Percentiles rank a stretch among this genome's conserved stretches.
phyloP scores from a whole-genome alignment of 768 basidiomycete species.

The Boletales sp. region DNA sequence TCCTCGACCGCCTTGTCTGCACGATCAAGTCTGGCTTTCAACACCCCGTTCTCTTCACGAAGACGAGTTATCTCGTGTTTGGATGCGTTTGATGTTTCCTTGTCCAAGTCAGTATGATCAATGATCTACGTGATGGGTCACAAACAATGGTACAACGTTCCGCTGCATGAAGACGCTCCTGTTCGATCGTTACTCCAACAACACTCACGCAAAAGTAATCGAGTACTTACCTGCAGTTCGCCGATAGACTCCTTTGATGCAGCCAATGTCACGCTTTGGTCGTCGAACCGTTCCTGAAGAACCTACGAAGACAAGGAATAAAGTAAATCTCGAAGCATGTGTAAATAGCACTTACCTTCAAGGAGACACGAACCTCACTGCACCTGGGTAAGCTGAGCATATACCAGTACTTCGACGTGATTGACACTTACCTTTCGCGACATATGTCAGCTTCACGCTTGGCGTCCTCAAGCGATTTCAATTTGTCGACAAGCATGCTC shows the following conservation, averaged over 20 bases:
- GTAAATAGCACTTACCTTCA: constrained; percentile 18
- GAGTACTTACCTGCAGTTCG: constrained; percentile 43
- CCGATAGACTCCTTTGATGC: constrained; percentile 53
- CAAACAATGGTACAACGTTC: constrained; percentile 18
- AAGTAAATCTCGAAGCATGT: background rate
- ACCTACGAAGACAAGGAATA: constrained; percentile 27
- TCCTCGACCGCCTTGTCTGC: constrained; percentile 6
- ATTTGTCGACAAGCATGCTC: constrained; percentile 18
- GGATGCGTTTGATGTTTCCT: constrained; percentile 17
- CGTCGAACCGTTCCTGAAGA: constrained; percentile 59
- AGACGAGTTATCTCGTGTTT: constrained; percentile 15
- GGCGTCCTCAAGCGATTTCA: constrained; percentile 13
- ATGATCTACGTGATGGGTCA: background rate
- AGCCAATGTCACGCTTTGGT: constrained; percentile 49
- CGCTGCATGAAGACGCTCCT: constrained; percentile 23
- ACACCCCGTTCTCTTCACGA: constrained; percentile 19
- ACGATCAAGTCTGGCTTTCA: constrained; percentile 14
- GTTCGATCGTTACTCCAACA: background rate
- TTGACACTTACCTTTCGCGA: constrained; percentile 25
- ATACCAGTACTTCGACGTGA: background rate
- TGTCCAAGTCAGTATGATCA: background rate
- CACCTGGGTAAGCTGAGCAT: constrained; percentile 13
- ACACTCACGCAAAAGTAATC: background rate
- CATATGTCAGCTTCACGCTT: constrained; percentile 17
- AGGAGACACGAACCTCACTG: constrained; percentile 15